These are phyloP conservation scores for Rhododendron kiyosumense DNA, from an alignment of 148 eudicot species.

Conservation along the genomic window DNA sequence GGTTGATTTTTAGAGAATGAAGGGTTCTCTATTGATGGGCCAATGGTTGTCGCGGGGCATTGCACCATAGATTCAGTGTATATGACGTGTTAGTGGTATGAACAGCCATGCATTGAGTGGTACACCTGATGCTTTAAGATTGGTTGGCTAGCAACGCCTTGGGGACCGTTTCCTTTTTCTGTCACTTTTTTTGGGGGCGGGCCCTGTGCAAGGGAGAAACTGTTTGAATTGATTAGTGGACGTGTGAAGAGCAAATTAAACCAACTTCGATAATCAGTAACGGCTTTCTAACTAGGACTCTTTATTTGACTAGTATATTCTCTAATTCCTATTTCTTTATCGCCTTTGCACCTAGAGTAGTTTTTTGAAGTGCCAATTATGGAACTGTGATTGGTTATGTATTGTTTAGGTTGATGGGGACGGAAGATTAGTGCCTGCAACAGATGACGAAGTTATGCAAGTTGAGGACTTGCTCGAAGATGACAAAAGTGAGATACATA, in stretches of 20 bases:
- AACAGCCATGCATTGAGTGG: not conserved
- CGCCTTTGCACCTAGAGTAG: not conserved
- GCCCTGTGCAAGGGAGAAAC: not conserved
- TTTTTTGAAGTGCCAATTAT: not conserved
- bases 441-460: slow-evolving; percentile 77
- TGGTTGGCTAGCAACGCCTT: not conserved
- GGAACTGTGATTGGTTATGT: not conserved
- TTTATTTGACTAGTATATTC: not conserved
- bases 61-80: not conserved
- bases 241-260: not conserved
- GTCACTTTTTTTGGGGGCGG: not conserved
- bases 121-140: not conserved
- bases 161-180: not conserved
- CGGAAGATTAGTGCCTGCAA: slow-evolving; percentile 79
- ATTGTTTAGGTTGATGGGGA: slow-evolving; percentile 61
- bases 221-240: not conserved
- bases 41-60: not conserved
- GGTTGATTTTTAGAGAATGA: not conserved
- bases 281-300: not conserved
- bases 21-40: not conserved
- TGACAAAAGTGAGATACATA: slow-evolving; percentile 35
- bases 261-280: not conserved
- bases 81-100: not conserved
- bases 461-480: slow-evolving; percentile 71
- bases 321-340: not conserved